Percentiles rank a stretch among this genome's conserved stretches.
Evolutionary conservation across 768 basidiomycete genomes (phyloP).

Genomic region (Pisolithus albus): DNA sequence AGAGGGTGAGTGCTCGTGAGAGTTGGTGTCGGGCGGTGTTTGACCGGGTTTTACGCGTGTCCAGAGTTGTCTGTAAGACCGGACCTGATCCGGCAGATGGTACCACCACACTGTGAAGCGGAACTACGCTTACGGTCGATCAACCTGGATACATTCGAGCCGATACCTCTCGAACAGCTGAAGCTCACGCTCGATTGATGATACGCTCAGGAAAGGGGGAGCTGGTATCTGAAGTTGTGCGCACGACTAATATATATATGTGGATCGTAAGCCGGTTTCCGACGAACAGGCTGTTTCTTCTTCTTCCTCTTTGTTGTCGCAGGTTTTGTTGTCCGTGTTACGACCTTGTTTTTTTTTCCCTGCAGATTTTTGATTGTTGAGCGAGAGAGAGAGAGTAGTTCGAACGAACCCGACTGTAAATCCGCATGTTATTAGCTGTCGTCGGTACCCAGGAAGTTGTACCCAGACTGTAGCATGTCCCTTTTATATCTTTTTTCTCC

Average conservation of each 20-base stretch:
- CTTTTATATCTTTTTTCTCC: no score
- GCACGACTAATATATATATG: slow-evolving; percentile 31
- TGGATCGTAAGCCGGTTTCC: slow-evolving; percentile 17
- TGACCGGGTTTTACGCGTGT: slow-evolving; percentile 2
- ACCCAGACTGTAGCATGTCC: background rate
- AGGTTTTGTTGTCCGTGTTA: slow-evolving; percentile 20
- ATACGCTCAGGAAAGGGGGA: slow-evolving; percentile 12
- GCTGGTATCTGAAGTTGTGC: slow-evolving; percentile 28
- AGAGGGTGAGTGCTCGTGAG: slow-evolving; percentile 60
- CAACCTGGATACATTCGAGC: slow-evolving; percentile 85
- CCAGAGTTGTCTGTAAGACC: slow-evolving; percentile 94
- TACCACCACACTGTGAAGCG: slow-evolving; percentile 84
- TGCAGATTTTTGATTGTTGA: slow-evolving; percentile 3
- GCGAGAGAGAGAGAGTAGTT: background rate
- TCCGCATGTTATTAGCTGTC: slow-evolving; percentile 3
- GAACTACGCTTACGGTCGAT: slow-evolving; percentile 84
- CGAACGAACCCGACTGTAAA: background rate
- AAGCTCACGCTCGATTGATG: slow-evolving; percentile 88
- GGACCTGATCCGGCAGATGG: slow-evolving; percentile 86
- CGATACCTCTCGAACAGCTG: slow-evolving; percentile 95
- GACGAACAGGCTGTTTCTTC: slow-evolving; percentile 6
- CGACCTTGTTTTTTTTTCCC: slow-evolving; percentile 1
- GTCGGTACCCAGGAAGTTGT: background rate
- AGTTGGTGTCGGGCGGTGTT: background rate
- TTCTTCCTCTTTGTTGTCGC: slow-evolving; percentile 2